Evolutionary conservation across 495 filamentous ascomycete genomes (phyloP), one percentile per base, ranked within the genome.

Genomic region (Cercophora samala): DNA sequence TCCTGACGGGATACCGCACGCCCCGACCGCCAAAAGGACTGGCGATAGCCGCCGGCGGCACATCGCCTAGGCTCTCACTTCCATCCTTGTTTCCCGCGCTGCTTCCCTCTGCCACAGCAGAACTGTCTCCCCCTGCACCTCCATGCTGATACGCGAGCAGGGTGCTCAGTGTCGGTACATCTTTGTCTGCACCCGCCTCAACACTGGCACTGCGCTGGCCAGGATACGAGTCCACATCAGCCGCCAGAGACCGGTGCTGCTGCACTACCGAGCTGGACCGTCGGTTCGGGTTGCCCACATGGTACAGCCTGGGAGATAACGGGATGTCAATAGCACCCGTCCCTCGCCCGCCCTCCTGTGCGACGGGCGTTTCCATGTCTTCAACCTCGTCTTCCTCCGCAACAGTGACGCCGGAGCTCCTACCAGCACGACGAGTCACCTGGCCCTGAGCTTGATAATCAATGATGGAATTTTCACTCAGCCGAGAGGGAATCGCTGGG

Each of bases 401-500:
- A 17, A 22, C 62, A 24, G 21, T 21, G 56, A 29, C 54, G 53
- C 22, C 68, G 64, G 54, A 68, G 78, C 70, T 87, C 69, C 68
- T 60, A 17, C 66, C 54, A 29, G 67, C 68, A 66, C 65, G 64
- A 68, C 68, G 59, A 54, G 59, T 56, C 68, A 71, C 23, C 19
- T 66, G 76, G 2, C 37, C 37, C 46, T 64, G 69, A 18, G 82
- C 76, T 25, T 83, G 78, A 71, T 93, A 92, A 72, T 92, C 89
- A n/a, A 90, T 87, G 62, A 92, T 90, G 63, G 90, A 93, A 71
- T 92, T 90, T 69, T 93, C 93, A 74, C 92, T 96, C 56, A 98
- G 78, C n/a, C 94, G 87, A 21, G 93, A 97, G 42, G 93, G 93
- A 58, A 97, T 91, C 19, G 93, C 92, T 4, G 94, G 93, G 5